Evolutionary conservation across 768 basidiomycete genomes (phyloP).

Genomic region (Tricholoma flavovirens): DNA sequence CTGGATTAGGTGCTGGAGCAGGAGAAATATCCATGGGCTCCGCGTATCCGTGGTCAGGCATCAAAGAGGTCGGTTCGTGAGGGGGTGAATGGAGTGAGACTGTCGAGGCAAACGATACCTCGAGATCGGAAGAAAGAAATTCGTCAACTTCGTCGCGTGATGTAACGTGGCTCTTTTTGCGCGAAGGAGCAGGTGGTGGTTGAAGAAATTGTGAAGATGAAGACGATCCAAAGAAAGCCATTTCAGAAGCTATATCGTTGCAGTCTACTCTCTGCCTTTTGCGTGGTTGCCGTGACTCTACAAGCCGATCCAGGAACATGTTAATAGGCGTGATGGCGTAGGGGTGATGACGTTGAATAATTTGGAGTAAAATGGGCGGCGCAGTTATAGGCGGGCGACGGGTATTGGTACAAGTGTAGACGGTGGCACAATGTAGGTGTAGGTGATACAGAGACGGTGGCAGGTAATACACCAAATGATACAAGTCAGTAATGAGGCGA

Average conservation of each 20-base stretch:
- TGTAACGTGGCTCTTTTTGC: slow-evolving; percentile 43
- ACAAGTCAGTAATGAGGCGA: slow-evolving; percentile 27
- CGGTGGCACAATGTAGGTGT: slow-evolving; percentile 14
- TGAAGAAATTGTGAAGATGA: slow-evolving; percentile 33
- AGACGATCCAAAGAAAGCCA: slow-evolving; percentile 51
- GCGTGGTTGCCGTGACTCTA: slow-evolving; percentile 34
- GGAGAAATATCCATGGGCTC: slow-evolving; percentile 85
- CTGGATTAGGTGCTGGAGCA: slow-evolving; percentile 34
- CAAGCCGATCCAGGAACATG: slow-evolving; percentile 35
- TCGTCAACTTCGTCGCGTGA: slow-evolving; percentile 54
- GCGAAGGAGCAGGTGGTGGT: slow-evolving; percentile 40
- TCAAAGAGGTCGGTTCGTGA: slow-evolving; percentile 37
- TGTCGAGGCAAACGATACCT: slow-evolving; percentile 77
- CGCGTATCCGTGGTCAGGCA: slow-evolving; percentile 43
- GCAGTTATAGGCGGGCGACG: slow-evolving; percentile 1
- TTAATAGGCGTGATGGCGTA: slow-evolving; percentile 9
- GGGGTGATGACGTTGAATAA: background rate
- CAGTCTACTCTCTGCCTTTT: slow-evolving; percentile 43
- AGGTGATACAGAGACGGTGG: slow-evolving; percentile 14
- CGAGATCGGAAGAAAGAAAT: slow-evolving; percentile 70
- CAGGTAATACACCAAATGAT: slow-evolving; percentile 9
- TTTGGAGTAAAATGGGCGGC: slow-evolving; percentile 10
- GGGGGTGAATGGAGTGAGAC: slow-evolving; percentile 76
- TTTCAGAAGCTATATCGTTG: slow-evolving; percentile 29
- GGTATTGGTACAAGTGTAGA: slow-evolving; percentile 4